Percentiles rank a stretch among this genome's conserved stretches.
Conservation (phyloP, 495 filamentous ascomycete species). For the Lasiosphaeria ovina region DNA sequence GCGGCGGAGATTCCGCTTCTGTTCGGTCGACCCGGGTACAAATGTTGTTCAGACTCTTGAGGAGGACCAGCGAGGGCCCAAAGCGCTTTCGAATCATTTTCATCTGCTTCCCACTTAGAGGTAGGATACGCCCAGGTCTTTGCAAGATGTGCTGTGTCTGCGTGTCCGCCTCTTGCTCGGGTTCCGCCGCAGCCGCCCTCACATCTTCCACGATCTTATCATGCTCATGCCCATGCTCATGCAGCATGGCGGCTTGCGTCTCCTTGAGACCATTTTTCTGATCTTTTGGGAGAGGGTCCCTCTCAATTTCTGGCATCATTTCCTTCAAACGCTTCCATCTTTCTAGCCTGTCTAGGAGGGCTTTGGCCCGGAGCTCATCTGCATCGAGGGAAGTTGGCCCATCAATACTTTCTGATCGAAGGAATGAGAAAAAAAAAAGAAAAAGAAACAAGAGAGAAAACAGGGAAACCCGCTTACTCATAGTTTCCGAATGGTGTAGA, state of each 20-base stretch:
- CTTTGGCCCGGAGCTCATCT: neutral
- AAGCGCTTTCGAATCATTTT: conserved; percentile 5
- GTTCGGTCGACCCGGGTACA: conserved; percentile 2
- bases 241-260: neutral
- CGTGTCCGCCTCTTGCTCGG: neutral
- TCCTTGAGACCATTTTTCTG: neutral
- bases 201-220: no score
- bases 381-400: neutral
- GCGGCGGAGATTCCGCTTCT: conserved; percentile 10
- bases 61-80: conserved; percentile 10
- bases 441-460: neutral
- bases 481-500: neutral
- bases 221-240: no score
- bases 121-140: neutral
- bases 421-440: neutral
- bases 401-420: neutral
- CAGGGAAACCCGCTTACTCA: neutral
- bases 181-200: no score
- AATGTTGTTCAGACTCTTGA: conserved; percentile 12
- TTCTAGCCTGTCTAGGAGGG: neutral
- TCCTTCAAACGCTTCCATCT: neutral
- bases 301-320: neutral
- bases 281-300: neutral
- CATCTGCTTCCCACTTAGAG: neutral
- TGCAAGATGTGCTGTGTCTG: neutral